phyloP scores from a whole-genome alignment of 2,329 filamentous ascomycete species.

The Pseudogymnoascus sp. region DNA sequence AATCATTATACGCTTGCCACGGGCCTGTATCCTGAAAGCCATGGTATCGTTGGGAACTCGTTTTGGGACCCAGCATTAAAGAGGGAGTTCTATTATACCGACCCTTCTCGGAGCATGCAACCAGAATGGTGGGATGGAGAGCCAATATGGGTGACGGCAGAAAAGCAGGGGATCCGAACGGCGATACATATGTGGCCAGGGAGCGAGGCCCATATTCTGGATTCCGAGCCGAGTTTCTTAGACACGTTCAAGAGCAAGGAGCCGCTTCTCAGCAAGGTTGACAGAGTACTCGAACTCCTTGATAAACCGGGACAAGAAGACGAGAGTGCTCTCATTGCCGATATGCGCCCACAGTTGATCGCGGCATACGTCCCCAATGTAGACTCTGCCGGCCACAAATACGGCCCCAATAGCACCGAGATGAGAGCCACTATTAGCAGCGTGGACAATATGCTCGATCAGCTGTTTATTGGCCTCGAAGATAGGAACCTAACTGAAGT shows the following conservation, averaged over 20 bases:
- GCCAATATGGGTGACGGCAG: conserved; percentile 88
- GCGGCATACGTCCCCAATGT: conserved; percentile 93
- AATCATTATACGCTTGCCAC: conserved; percentile 94
- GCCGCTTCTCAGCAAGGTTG: conserved; percentile 64
- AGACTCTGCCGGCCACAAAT: conserved; percentile 77
- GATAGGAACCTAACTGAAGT: conserved; percentile 77
- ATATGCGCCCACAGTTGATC: conserved; percentile 77
- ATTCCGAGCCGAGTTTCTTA: conserved; percentile 68
- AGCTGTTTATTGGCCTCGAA: conserved; percentile 68
- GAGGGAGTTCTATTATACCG: conserved; percentile 82
- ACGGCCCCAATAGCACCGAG: conserved; percentile 91
- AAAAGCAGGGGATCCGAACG: conserved; percentile 67
- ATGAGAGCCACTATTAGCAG: conserved; percentile 67
- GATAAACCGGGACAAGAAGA: conserved; percentile 71
- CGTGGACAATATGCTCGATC: conserved; percentile 77
- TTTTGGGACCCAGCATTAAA: conserved; percentile 80
- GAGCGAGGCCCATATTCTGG: conserved; percentile 75
- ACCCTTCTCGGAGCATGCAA: conserved; percentile 66
- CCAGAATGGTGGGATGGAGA: conserved; percentile 89
- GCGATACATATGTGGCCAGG: conserved; percentile 99
- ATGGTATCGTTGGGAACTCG: conserved; percentile 86
- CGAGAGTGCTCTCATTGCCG: conserved; percentile 38
- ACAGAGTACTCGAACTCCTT: conserved; percentile 71
- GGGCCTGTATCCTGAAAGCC: conserved; percentile 83
- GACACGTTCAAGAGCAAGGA: conserved; percentile 82